A percentile compares a stretch with the other conserved stretches of the same genome.
Conservation (phyloP, 179 eudicot genomes). For the Drosera spatulata region DNA sequence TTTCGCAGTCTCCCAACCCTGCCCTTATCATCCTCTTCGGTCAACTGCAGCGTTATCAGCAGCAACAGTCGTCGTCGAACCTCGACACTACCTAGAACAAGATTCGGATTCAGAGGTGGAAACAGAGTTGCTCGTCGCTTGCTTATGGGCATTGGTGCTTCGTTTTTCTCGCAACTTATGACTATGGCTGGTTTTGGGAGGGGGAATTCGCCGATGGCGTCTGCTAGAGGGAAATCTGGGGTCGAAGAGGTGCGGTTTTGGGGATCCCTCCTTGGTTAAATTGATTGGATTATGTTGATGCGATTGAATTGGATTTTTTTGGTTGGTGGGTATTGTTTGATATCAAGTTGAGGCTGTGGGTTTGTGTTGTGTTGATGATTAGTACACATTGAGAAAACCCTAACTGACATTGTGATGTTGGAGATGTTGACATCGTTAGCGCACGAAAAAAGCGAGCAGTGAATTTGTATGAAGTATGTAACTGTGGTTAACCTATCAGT, state of each 20-base stretch:
- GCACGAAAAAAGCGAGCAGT: too few relatives aligned
- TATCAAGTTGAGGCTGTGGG: constrained; percentile 13
- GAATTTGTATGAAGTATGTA: too few relatives aligned
- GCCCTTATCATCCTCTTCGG: too few relatives aligned
- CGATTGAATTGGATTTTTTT: too few relatives aligned
- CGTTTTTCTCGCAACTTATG: constrained; percentile 57
- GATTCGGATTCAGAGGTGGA: constrained; percentile 1
- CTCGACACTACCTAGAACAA: constrained; percentile 1
- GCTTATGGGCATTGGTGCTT: constrained; percentile 52
- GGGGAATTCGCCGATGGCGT: constrained; percentile 20
- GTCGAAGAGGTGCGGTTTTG: constrained; percentile 45
- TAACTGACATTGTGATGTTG: background rate
- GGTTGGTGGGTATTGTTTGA: constrained; percentile 5
- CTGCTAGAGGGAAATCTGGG: constrained; percentile 52
- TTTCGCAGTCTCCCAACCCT: too few relatives aligned
- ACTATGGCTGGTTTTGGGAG: constrained; percentile 35
- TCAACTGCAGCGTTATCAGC: too few relatives aligned
- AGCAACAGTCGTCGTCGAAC: background rate
- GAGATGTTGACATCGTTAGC: background rate
- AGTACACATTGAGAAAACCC: background rate
- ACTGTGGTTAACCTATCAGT: too few relatives aligned
- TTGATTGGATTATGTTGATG: constrained; percentile 2
- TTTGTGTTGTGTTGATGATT: constrained; percentile 5
- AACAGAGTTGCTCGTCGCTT: constrained; percentile 33
- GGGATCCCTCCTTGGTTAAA: background rate